Base-by-base conservation (phyloP, 129 eudicot species). In the Flaveria linearis region DNA sequence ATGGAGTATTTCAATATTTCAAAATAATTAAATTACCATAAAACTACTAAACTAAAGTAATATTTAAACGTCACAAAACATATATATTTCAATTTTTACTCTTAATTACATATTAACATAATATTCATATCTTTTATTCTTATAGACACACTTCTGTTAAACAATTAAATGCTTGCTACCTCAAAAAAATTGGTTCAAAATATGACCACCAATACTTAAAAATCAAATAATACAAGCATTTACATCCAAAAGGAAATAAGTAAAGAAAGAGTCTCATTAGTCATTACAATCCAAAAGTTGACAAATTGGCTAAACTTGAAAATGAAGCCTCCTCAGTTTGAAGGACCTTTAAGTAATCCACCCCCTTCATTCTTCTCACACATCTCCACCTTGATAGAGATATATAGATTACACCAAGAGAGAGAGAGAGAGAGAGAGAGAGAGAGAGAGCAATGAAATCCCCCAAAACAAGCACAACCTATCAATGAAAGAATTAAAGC, bases 381-480 rank as follows among this genome's bases (percentile, higher is more conserved):
- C 52, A 16, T 71, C 46, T 70, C 50, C 42, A 22, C 1, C n/a
- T 7, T 56, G 68, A 53, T 5, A 36, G 68, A 55, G 77, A 49
- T 45, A 45, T 1, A 52, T 53, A 30, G 22, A 5, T 11, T 17
- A 22, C 25, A 36, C 4, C 7, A 25, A 11, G 7, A 18, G 9
- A 43, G n/a, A 76, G 41, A 79, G 7, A 71, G 33, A 22, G 43
- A n/a, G n/a, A n/a, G n/a, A n/a, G n/a, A n/a, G 18, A 41, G 10
- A 42, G 5, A 23, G 41, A 79, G 7, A 71, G 33, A 22, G 43
- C 3, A 11, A 73, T 73, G 79, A 80, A 57, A 73, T 66, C 74
- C 55, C 75, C 79, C 45, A 66, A 80, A 80, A 80, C 76, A 56
- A 74, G 75, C 80, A 79, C 39, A 41, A 56, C 28, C 30, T 80